These are phyloP conservation scores for Parachlorella kessleri DNA, from an alignment of 139 green algal species.

Conservation along the genomic window DNA sequence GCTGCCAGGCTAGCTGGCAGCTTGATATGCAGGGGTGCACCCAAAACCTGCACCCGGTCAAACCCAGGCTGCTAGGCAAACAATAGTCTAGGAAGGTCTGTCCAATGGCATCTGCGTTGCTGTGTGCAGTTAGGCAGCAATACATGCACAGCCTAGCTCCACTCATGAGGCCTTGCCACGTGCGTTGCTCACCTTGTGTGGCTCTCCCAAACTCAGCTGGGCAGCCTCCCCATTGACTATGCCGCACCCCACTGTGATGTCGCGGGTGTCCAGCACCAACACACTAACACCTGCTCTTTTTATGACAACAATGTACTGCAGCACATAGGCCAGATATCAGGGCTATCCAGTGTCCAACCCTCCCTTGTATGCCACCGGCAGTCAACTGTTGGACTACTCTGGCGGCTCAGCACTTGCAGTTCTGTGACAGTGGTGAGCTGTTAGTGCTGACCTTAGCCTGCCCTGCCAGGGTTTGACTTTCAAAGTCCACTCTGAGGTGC, in stretches of 20 bases:
- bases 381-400: no score
- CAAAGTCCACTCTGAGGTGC: no score
- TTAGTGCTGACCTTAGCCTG: no score
- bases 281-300: constrained; percentile 2
- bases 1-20: constrained; percentile 41
- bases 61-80: not conserved
- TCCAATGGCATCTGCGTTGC: not conserved
- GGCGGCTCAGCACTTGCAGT: not conserved
- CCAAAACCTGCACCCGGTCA: constrained; percentile 42
- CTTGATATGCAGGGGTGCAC: constrained; percentile 45
- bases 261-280: constrained; percentile 69
- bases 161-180: no score
- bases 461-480: no score
- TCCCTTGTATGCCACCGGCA: no score
- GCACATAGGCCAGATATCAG: no score
- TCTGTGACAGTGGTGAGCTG: no score
- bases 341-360: no score
- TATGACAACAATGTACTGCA: constrained; percentile 25
- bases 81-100: not conserved
- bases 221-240: constrained; percentile 8
- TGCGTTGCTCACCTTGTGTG: constrained; percentile 40
- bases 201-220: constrained; percentile 26
- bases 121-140: not conserved
- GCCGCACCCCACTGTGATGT: constrained; percentile 47
- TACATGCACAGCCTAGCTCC: not conserved